Conservation (phyloP, 2,329 filamentous ascomycete genomes). For the Colletotrichum cereale region DNA sequence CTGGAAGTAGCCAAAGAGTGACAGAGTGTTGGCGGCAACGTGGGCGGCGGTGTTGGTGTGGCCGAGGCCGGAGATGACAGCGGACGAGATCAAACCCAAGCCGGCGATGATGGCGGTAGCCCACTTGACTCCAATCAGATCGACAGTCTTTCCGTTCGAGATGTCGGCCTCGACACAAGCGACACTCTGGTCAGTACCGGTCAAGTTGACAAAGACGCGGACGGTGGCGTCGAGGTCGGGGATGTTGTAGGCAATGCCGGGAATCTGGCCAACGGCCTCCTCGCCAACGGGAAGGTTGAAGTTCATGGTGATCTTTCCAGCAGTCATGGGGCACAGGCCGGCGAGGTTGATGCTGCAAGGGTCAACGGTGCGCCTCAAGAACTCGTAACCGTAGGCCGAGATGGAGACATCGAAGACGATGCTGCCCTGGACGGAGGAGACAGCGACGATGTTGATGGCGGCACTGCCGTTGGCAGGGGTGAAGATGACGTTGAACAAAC, state of each 20-base stretch:
- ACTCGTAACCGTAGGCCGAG: constrained; percentile 84
- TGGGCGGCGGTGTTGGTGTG: constrained; percentile 96
- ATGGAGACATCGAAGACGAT: constrained; percentile 83
- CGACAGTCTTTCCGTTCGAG: constrained; percentile 92
- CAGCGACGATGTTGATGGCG: constrained; percentile 80
- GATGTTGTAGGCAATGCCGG: constrained; percentile 87
- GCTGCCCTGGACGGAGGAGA: constrained; percentile 85
- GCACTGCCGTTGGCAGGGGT: constrained; percentile 81
- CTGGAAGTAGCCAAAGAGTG: constrained; percentile 96
- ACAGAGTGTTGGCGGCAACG: constrained; percentile 91
- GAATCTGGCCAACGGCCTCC: constrained; percentile 74
- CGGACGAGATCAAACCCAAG: constrained; percentile 85
- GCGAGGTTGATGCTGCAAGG: constrained; percentile 79
- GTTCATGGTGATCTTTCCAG: constrained; percentile 82
- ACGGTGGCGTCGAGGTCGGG: constrained; percentile 92
- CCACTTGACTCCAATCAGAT: constrained; percentile 91
- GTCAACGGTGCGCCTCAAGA: constrained; percentile 76
- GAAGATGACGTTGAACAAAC: constrained; percentile 87
- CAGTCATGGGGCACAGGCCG: constrained; percentile 91
- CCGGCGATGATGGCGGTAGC: constrained; percentile 88
- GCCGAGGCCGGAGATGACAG: constrained; percentile 88
- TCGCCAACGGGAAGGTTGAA: constrained; percentile 74
- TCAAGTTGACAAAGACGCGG: constrained; percentile 82
- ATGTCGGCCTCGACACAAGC: constrained; percentile 90
- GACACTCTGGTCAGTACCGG: constrained; percentile 70